Evolutionary conservation across 305 asterid genomes (phyloP).

Genomic region (Rubia peregrina): DNA sequence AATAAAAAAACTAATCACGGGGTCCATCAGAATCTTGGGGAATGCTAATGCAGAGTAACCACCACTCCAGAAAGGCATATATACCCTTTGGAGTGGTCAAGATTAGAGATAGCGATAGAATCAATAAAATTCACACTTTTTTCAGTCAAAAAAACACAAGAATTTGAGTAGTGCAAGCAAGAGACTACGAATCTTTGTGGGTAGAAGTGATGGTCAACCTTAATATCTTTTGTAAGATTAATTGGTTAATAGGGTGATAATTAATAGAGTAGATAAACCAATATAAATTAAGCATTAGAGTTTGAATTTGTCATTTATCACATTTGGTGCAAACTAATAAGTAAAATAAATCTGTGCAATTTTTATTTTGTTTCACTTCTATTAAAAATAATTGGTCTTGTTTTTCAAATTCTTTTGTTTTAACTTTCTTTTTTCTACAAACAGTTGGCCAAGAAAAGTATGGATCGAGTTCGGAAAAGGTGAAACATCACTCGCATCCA

Average conservation of each 20-base stretch:
- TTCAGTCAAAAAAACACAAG: not conserved
- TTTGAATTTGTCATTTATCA: too few species aligned
- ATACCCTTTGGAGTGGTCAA: constrained; percentile 18
- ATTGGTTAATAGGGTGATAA: not conserved
- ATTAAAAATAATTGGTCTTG: too few species aligned
- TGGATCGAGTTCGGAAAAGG: too few species aligned
- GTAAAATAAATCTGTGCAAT: too few species aligned
- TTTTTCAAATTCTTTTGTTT: too few species aligned
- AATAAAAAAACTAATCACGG: not conserved
- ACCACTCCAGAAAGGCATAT: constrained; percentile 22
- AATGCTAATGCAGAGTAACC: constrained; percentile 10
- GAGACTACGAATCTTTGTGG: not conserved
- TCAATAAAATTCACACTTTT: constrained; percentile 8
- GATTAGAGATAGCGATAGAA: constrained; percentile 3
- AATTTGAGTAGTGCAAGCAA: not conserved
- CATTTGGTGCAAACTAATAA: too few species aligned
- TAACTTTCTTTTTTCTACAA: too few species aligned
- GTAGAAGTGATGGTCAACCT: not conserved
- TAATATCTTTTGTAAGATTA: not conserved
- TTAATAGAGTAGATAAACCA: too few species aligned
- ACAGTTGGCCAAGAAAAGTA: too few species aligned
- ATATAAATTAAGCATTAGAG: too few species aligned
- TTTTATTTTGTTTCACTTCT: too few species aligned
- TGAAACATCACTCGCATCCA: too few species aligned
- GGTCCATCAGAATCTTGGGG: constrained; percentile 11